Base-by-base conservation (phyloP, 2,329 filamentous ascomycete species). In the Neofusicoccum umdonicola region DNA sequence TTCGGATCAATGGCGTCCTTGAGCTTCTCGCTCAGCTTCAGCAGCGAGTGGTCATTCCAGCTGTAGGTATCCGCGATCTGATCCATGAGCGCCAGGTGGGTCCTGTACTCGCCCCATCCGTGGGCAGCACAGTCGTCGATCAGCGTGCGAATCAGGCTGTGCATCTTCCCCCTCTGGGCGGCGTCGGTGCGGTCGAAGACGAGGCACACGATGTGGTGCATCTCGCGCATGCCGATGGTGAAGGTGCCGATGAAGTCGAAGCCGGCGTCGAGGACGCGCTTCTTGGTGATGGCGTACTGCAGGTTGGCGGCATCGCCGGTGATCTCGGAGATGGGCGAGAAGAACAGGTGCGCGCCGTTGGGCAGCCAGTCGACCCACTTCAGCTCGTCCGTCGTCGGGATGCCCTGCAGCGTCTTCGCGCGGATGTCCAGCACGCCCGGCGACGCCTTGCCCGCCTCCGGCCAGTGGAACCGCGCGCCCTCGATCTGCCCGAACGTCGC, bases 61-160 rank as follows among this genome's bases (percentile, higher is more conserved):
- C 74, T 79, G 66, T 83, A 83, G 5, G 80, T 82, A 8, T 71
- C 73, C 0, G 79, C 77, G 12, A 83, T 77, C 70, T 83, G 80
- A 61, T 83, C 81, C 74, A 81, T 81, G 17, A 82, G 69, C 6
- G 77, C 75, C 44, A 83, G 68, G 67, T 83, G 80, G 0, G 81
- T 82, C 17, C 81, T 73, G 67, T 83, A 83, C 67, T 82, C 80
- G 48, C 79, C 79, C 65, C 78, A 81, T 2, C 79, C 79, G 12
- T 76, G 68, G 9, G 69, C 71, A 1, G 78, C 78, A 13, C 76
- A 78, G 65, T 82, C 77, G 13, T 76, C 74, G 22, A 74, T 75
- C 65, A 74, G 72, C 52, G 72, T 72, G 42, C 70, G 69, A 37
- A 74, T 73, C 13, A 71, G 73, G 54, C 68, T 69, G 51, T 69